These are phyloP conservation scores for Pistacia atlantica DNA, from an alignment of 345 rosid species.

Conservation along the genomic window DNA sequence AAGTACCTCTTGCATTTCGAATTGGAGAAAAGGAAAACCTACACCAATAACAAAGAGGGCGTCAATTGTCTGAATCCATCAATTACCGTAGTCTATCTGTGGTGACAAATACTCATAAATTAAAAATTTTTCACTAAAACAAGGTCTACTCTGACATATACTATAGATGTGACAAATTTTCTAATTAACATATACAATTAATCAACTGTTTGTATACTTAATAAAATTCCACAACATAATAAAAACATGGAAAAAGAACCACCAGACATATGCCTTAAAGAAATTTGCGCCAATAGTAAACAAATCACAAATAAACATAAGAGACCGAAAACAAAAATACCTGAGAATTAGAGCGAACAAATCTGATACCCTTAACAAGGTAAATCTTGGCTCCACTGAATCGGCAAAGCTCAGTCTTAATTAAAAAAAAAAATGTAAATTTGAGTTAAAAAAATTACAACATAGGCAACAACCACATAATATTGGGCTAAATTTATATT, in stretches of 20 bases:
- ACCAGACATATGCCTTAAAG: no score
- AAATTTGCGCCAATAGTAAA: background rate
- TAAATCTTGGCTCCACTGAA: conserved; percentile 78
- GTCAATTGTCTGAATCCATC: background rate
- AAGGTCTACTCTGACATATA: background rate
- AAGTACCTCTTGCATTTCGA: conserved; percentile 94
- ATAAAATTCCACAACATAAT: background rate
- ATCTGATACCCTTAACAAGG: conserved; percentile 73
- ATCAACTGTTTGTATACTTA: background rate
- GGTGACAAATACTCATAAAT: background rate
- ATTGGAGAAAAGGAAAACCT: conserved; percentile 91
- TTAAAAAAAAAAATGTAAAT: background rate
- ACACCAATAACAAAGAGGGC: background rate
- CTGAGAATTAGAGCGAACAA: conserved; percentile 75
- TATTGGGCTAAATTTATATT: background rate
- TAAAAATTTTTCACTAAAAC: background rate
- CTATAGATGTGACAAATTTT: no score
- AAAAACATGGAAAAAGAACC: background rate
- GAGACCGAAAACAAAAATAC: conserved; percentile 20
- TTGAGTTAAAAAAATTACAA: background rate
- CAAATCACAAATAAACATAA: background rate
- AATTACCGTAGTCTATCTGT: background rate
- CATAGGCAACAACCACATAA: background rate
- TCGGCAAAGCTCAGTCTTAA: conserved; percentile 71
- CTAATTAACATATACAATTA: no score